Evolutionary conservation across 208 protist species (phyloP), one percentile per base, ranked within the genome.

Genomic region (Blechomonas ayalai): DNA sequence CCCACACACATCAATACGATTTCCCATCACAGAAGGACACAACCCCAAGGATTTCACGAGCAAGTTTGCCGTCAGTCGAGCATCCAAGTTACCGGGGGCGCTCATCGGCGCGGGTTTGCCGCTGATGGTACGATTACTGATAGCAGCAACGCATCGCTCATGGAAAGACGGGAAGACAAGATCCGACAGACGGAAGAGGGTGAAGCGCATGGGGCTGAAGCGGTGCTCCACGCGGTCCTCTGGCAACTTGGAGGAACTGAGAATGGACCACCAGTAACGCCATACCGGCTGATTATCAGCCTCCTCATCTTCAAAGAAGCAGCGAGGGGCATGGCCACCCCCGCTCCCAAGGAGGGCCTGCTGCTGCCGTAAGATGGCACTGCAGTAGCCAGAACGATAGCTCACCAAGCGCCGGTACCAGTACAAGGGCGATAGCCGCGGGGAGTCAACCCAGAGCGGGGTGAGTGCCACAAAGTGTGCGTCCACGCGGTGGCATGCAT

Each of bases 391-490:
- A 2, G 45, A 36, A 12, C 63, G 69, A 50, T 72, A 37, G 25
- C 51, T 39, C 15, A 63, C 39, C 36, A 78, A 33, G 7, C 70
- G 57, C 19, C 79, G 62, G 40, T 75, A 80, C 70, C 73, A 88
- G 42, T 76, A 82, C 18, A 76, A 15, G 4, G 79, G 69, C 24
- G 67, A 88, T 0, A 68, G 52, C 23, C 72, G 58, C 25, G 59
- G 67, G 27, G 41, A 42, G 40, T 70, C 60, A 22, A 81, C 68
- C 61, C 72, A 77, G n/a, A 82, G 59, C 2, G 79, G 79, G 0
- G 66, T 76, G 22, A 88, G 63, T 1, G 52, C 52, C 8, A 83
- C 53, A 42, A 88, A 79, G 43, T 83, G 79, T 9, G 70, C 73
- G 24, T 88, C 79, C 16, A 83, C 74, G 9, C 59, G 60, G 19